Evolutionary conservation across 2,329 filamentous ascomycete species (phyloP), one percentile per base, ranked within the genome.

Genomic region (Colletotrichum chrysophilum): DNA sequence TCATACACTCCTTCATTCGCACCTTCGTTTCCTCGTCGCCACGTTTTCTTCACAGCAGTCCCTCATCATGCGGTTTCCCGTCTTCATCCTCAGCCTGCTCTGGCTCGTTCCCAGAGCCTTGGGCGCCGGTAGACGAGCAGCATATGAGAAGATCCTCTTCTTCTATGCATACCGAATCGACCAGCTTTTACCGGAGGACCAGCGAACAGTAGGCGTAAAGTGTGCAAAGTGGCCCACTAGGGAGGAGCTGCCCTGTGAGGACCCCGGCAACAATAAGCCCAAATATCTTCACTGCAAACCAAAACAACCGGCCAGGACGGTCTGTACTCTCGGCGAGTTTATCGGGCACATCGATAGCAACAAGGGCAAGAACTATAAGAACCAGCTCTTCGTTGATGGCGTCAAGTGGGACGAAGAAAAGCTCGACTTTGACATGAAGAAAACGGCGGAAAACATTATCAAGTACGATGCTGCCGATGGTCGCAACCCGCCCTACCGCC

Each of bases 331-430:
- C 65, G 28, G 65, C 65, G 28, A 67, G 43, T 67, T 67, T 67
- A 67, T 67, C 43, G 18, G 65, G 43, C 65, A 67, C 43, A 67
- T 67, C 65, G 28, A 56, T 67, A 67, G 65, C 65, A 67, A 67
- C 43, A 67, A 67, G 65, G 65, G 65, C 43, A 67, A 67, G 65
- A 67, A 56, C 43, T 67, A 67, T 67, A 67, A 26, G 65, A 67
- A 67, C 65, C 65, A 67, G 65, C 65, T 36, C 43, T 67, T 67
- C 65, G 28, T 67, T 67, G 65, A 67, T 67, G 18, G 65, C 65
- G 65, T 67, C 43, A 67, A 56, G 28, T 67, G 43, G 43, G 65
- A 67, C 65, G 65, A 67, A 67, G 65, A 67, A 67, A 67, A 56
- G 65, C 65, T 67, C 65, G 65, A 67, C 18, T 67, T 67, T 67